Percentiles rank a stretch among this genome's conserved stretches.
phyloP scores from a whole-genome alignment of 768 basidiomycete genomes.

The Saitozyma sp. region DNA sequence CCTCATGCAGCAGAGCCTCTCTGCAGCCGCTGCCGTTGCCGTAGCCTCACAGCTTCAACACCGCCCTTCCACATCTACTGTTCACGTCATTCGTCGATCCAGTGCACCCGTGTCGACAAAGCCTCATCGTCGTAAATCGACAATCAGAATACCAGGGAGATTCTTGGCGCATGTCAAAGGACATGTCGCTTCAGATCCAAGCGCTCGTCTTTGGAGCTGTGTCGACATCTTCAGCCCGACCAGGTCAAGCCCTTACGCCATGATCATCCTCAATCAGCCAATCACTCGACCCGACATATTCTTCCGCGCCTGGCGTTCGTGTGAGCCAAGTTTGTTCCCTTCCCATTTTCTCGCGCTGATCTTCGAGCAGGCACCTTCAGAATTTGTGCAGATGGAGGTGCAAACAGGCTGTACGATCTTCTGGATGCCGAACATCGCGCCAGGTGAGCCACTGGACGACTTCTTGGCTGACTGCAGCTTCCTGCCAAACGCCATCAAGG shows the following conservation, averaged over 20 bases:
- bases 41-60: no score
- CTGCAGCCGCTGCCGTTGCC: no score
- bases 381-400: conserved; percentile 84
- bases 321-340: conserved; percentile 25
- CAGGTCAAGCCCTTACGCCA: conserved; percentile 11
- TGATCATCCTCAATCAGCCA: conserved; percentile 89
- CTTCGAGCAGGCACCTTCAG: conserved; percentile 54
- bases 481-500: conserved; percentile 83
- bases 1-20: no score
- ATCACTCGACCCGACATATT: conserved; percentile 66
- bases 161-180: no score
- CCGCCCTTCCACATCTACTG: no score
- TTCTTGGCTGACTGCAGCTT: conserved; percentile 57
- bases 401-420: conserved; percentile 74
- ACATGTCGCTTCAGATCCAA: no score
- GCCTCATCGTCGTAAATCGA: no score
- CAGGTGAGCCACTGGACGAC: conserved; percentile 11
- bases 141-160: no score
- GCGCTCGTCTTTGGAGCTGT: background rate
- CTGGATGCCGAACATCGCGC: conserved; percentile 42
- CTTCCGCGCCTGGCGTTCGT: conserved; percentile 59
- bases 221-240: background rate
- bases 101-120: no score
- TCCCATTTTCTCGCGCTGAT: background rate
- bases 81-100: no score